Evolutionary conservation across 495 filamentous ascomycete genomes (phyloP).

Genomic region (Penicillium ucsense): DNA sequence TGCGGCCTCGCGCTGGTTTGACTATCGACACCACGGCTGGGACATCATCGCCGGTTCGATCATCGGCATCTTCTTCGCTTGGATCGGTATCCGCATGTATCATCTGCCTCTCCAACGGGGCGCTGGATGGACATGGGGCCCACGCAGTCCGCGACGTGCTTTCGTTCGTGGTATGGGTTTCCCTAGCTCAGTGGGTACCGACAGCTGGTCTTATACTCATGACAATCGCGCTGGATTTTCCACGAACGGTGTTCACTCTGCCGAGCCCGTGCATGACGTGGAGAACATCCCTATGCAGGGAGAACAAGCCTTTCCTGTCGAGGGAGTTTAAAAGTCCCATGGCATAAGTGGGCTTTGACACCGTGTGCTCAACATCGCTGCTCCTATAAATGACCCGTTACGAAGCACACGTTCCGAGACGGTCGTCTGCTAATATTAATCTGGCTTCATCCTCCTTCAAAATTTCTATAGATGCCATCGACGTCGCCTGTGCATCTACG

Average conservation of each 20-base stretch:
- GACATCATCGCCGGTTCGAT: slow-evolving; percentile 52
- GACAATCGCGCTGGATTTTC: neutral
- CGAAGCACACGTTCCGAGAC: too few species aligned
- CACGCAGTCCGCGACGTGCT: slow-evolving; percentile 28
- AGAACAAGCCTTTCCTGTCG: neutral
- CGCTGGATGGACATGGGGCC: slow-evolving; percentile 44
- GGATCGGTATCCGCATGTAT: slow-evolving; percentile 53
- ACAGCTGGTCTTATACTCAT: slow-evolving; percentile 20
- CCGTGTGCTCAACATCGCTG: too few species aligned
- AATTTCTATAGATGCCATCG: too few species aligned
- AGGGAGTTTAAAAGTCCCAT: neutral
- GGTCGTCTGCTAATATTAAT: too few species aligned
- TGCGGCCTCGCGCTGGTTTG: slow-evolving; percentile 49
- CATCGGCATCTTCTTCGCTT: slow-evolving; percentile 47
- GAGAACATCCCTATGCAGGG: slow-evolving; percentile 5
- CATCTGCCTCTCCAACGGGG: slow-evolving; percentile 57
- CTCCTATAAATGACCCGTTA: too few species aligned
- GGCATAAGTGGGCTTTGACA: too few species aligned
- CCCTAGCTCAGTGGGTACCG: slow-evolving; percentile 31
- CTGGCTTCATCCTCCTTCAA: too few species aligned
- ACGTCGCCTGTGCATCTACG: too few species aligned
- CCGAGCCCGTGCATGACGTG: slow-evolving; percentile 1
- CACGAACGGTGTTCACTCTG: neutral
- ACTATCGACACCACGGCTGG: slow-evolving; percentile 55
- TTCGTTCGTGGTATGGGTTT: slow-evolving; percentile 57